Base-by-base conservation (phyloP, 2,329 filamentous ascomycete genomes). In the Colletotrichum horii region DNA sequence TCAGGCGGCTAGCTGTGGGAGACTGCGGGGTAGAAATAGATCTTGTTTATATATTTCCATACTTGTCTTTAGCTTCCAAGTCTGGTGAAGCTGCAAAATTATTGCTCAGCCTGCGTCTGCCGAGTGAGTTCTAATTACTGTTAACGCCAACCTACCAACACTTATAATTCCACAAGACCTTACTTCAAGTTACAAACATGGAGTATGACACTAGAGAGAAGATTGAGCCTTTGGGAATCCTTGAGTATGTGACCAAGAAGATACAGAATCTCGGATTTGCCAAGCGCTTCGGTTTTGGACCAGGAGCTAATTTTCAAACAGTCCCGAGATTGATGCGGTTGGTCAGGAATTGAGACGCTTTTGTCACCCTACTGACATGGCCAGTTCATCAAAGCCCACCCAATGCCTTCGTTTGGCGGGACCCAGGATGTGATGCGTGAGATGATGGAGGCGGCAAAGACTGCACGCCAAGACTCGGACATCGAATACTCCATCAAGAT, bases 91-190 rank as follows among this genome's bases (percentile, higher is more conserved):
- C 2, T 22, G 12, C 43, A 6, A 48, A 0, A 2, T 8, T 14
- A 22, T 48, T 5, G 6, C 4, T 14, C 3, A 48, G 11, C n/a
- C 43, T 52, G n/a, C 22, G 43, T 52, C 6, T 22, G 11, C n/a
- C 0, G n/a, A 52, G 3, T 52, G 4, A 8, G 11, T 11, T 52
- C 11, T 22, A 4, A 14, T 4, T 14, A 52, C n/a, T 8, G 14
- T 22, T 11, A 22, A 14, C 19, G n/a, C 0, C 43, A 52, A 22
- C n/a, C 43, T 14, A 52, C 43, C 43, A 14, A 0, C 2, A 52
- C 11, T 1, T 22, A 2, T 0, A 48, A 52, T 2, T 52, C 6
- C 0, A 32, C 0, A 6, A 36, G 58, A 61, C 1, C 19, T 22
- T 9, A 6, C 6, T 24, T 32, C 9, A 0, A 36, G n/a, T 22